These are phyloP conservation scores for Ceratobasidium sp. DNA, from an alignment of 1,284 basidiomycete genomes.

Conservation along the genomic window DNA sequence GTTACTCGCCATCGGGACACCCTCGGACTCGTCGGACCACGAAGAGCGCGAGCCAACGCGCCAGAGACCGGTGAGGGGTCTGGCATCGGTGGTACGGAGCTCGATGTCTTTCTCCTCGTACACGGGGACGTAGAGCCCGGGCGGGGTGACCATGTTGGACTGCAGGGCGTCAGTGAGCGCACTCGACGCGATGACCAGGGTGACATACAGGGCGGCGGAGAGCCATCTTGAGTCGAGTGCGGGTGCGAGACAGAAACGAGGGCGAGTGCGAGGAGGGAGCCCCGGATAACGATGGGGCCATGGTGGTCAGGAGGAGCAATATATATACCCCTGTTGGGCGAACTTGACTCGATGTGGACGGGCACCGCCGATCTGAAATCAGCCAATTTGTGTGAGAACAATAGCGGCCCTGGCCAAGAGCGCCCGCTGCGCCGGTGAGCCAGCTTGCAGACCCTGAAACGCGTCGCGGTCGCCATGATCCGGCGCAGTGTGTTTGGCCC, in stretches of 20 bases:
- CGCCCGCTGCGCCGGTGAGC: conserved; percentile 19
- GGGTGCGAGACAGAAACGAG: background rate
- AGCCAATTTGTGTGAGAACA: conserved; percentile 28
- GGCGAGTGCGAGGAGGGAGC: background rate
- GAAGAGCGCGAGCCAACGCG: conserved; percentile 28
- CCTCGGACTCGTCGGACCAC: conserved; percentile 32
- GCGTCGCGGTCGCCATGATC: conserved; percentile 14
- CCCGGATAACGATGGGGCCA: conserved; percentile 10
- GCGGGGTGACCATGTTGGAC: conserved; percentile 32
- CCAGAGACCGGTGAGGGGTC: conserved; percentile 34
- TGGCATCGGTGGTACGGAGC: background rate
- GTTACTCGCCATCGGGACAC: background rate
- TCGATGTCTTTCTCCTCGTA: conserved; percentile 34
- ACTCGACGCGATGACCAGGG: background rate
- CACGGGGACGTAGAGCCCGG: conserved; percentile 19
- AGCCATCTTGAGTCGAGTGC: conserved; percentile 21
- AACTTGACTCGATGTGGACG: conserved; percentile 22
- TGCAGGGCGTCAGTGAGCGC: conserved; percentile 11
- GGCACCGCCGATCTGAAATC: background rate
- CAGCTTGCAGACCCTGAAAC: conserved; percentile 7
- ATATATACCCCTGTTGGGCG: conserved; percentile 28
- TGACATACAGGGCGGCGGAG: conserved; percentile 29
- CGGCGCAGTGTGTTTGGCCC: conserved; percentile 14
- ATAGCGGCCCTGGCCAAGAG: conserved; percentile 13
- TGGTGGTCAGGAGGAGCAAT: conserved; percentile 17